Evolutionary conservation across 2,329 filamentous ascomycete genomes (phyloP).

Genomic region (Claviceps citrina): DNA sequence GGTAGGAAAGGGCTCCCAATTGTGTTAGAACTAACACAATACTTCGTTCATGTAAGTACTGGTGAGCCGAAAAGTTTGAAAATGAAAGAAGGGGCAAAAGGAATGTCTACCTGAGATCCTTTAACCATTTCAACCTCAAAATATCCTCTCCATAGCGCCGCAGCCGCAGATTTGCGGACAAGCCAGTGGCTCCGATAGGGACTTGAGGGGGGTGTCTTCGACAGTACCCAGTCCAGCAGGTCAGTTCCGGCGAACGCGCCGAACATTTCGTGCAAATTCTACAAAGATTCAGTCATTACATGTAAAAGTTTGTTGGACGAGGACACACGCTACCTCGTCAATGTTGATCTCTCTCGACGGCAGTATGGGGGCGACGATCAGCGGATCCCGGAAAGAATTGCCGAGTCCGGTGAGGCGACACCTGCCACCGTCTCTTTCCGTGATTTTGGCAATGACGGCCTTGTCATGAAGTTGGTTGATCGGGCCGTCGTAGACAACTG

Average conservation of each 20-base stretch:
- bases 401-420: conserved; percentile 2
- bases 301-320: not conserved
- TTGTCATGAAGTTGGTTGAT: not conserved
- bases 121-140: conserved; percentile 4
- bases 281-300: not conserved
- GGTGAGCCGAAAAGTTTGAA: too few relatives aligned
- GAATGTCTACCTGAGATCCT: not conserved
- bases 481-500: not conserved
- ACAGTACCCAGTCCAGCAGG: conserved; percentile 1
- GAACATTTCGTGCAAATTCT: not conserved
- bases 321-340: not conserved
- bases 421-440: conserved; percentile 1
- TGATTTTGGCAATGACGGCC: conserved; percentile 1
- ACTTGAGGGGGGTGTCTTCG: not conserved
- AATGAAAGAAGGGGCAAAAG: too few relatives aligned
- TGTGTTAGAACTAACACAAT: too few relatives aligned
- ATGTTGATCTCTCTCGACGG: not conserved
- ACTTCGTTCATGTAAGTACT: too few relatives aligned
- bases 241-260: not conserved
- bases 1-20: not conserved
- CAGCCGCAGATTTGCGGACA: conserved; percentile 11
- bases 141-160: conserved; percentile 8
- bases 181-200: conserved; percentile 9
- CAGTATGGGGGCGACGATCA: conserved; percentile 1
- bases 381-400: conserved; percentile 5